Conservation (phyloP, 2,329 filamentous ascomycete genomes). For the Sporothrix phasma region DNA sequence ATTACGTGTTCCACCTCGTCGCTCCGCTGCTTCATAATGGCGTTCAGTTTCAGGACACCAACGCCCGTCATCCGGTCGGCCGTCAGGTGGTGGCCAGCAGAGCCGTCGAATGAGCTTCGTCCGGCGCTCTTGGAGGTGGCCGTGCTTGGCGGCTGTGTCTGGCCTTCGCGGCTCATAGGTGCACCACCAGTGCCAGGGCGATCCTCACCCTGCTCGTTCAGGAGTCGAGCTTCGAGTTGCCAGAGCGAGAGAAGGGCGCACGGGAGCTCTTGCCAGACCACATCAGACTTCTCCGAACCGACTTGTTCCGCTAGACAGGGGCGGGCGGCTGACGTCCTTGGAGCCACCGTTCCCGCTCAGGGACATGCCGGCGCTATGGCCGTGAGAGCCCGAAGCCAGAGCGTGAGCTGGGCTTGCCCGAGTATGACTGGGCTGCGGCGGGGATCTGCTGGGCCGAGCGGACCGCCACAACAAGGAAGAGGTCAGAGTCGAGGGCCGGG, state of each 20-base stretch:
- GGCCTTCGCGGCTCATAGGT: conserved; percentile 36
- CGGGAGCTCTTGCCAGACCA: conserved; percentile 54
- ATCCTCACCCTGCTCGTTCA: conserved; percentile 45
- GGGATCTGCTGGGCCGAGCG: conserved; percentile 47
- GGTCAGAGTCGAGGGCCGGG: conserved; percentile 54
- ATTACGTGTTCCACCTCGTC: conserved; percentile 68
- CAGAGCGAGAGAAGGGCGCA: conserved; percentile 43
- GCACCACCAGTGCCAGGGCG: conserved; percentile 26
- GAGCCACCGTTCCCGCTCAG: conserved; percentile 24
- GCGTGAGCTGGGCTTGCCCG: conserved; percentile 40
- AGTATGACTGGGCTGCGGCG: conserved; percentile 13
- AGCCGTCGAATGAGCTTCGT: conserved; percentile 14
- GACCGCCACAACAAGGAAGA: conserved; percentile 79
- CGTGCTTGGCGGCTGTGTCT: conserved; percentile 45
- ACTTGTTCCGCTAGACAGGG: conserved; percentile 40
- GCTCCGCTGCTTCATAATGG: conserved; percentile 59
- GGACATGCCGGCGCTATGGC: conserved; percentile 30
- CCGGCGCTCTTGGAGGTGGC: conserved; percentile 37
- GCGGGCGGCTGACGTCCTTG: conserved; percentile 38
- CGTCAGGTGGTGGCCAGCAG: conserved; percentile 28
- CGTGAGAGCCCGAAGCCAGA: conserved; percentile 38
- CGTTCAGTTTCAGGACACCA: conserved; percentile 66
- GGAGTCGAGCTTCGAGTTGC: conserved; percentile 42
- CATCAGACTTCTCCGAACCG: conserved; percentile 56
- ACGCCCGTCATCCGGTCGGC: conserved; percentile 64